Conservation (phyloP, 495 filamentous ascomycete species). For the Lineolata rhizophorae region DNA sequence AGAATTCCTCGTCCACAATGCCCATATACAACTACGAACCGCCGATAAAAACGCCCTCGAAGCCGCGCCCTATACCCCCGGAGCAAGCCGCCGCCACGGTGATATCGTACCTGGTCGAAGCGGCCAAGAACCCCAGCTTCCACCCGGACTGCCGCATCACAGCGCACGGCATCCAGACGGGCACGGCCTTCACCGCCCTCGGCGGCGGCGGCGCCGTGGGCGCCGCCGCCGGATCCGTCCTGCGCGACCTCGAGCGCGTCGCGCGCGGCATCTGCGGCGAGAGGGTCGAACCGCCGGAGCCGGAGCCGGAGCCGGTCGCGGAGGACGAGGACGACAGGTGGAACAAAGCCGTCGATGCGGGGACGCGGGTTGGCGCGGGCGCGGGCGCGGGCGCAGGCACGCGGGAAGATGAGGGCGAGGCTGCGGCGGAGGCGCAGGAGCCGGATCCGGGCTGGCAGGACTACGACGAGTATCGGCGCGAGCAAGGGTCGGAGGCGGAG, state of each 20-base stretch:
- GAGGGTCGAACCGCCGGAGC: neutral
- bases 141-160: neutral
- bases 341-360: too few relatives aligned
- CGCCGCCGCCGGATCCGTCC: too few relatives aligned
- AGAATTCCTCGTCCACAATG: too few relatives aligned
- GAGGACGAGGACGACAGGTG: neutral
- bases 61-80: too few relatives aligned
- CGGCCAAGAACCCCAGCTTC: neutral
- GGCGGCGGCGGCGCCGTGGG: neutral
- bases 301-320: neutral
- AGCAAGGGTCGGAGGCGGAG: constrained; percentile 9
- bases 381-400: neutral
- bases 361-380: neutral
- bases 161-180: too few relatives aligned
- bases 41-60: too few relatives aligned
- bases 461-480: constrained; percentile 3
- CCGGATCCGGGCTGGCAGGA: neutral
- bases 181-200: neutral
- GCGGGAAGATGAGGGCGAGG: neutral
- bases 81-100: too few relatives aligned
- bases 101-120: neutral
- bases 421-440: constrained; percentile 1
- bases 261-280: neutral
- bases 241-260: neutral
- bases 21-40: too few relatives aligned